Evolutionary conservation across 805 yeast genomes (phyloP), one percentile per base, ranked within the genome.

Genomic region (Myxozyma monticola): DNA sequence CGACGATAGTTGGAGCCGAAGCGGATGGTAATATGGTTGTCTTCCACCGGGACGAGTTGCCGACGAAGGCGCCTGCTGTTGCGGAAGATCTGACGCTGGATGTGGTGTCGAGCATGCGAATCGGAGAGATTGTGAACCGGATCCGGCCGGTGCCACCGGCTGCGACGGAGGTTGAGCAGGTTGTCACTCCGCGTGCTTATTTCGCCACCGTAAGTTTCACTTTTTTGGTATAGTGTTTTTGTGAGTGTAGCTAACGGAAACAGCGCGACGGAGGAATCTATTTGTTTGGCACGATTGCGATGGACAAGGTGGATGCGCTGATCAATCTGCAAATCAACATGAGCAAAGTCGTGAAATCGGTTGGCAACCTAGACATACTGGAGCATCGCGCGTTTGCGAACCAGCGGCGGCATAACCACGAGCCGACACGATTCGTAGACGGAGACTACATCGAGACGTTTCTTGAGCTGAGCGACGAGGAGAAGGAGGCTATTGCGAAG

Each of bases 1-100:
- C 20, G 17, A 36, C 39, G 4, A 41, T 33, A 28, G 29, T 56
- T 21, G 61, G 54, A 3, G 47, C 48, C 3, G 61, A 57, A 26
- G 61, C 61, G 2, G 60, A 57, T 30, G 61, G 61, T 7, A 57
- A 57, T 28, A 37, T 57, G 26, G 61, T 52, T 7, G 46, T 52
- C 3, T 46, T 49, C 25, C 22, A 37, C 12, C 25, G 44, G 12
- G 53, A 48, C 5, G n/a, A n/a, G 45, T 14, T 5, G 37, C 33
- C 33, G 24, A 21, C 9, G 38, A 29, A 22, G n/a, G 24, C 24
- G 18, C 29, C 51, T 22, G 22, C 7, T n/a, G 31, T 39, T 15
- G 22, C 18, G 12, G 35, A 12, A 18, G 42, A 35, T 8, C 9
- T 28, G 21, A 8, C 33, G 14, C 28, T 54, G 37, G 53, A 52